Evolutionary conservation across 768 basidiomycete genomes (phyloP).

Genomic region (Neoboletus brunneissimus): DNA sequence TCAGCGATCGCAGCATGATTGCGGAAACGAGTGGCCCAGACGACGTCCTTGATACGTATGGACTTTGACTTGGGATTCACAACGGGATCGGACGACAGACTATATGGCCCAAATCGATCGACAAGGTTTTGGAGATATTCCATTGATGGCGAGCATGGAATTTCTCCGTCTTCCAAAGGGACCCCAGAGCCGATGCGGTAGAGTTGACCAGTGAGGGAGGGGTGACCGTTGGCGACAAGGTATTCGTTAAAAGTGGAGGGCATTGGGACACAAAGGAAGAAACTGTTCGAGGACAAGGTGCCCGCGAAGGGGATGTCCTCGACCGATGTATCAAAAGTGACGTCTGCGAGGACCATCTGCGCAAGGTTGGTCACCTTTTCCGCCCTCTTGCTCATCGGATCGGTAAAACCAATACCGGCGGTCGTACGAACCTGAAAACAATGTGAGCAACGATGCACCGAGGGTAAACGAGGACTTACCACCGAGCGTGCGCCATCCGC

Average conservation of each 20-base stretch:
- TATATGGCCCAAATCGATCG: slow-evolving; percentile 40
- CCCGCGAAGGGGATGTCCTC: neutral
- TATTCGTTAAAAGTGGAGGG: slow-evolving; percentile 17
- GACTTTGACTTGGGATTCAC: slow-evolving; percentile 32
- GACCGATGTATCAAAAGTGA: slow-evolving; percentile 10
- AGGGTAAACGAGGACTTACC: slow-evolving; percentile 27
- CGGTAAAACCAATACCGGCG: slow-evolving; percentile 42
- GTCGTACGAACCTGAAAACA: slow-evolving; percentile 40
- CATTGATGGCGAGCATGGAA: slow-evolving; percentile 28
- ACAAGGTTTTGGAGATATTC: slow-evolving; percentile 45
- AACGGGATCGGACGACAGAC: slow-evolving; percentile 37
- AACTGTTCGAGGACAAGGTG: slow-evolving; percentile 7
- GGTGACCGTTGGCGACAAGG: slow-evolving; percentile 18
- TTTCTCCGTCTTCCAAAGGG: too few relatives aligned
- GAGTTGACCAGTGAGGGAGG: slow-evolving; percentile 10
- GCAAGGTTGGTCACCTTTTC: slow-evolving; percentile 28
- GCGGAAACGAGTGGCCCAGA: slow-evolving; percentile 50
- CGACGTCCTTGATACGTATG: slow-evolving; percentile 35
- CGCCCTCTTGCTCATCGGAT: slow-evolving; percentile 36
- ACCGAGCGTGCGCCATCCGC: slow-evolving; percentile 15
- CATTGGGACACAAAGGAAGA: slow-evolving; percentile 14
- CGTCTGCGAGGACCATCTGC: slow-evolving; percentile 29
- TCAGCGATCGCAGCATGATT: slow-evolving; percentile 47
- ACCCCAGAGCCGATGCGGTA: slow-evolving; percentile 8
- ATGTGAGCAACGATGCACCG: neutral